phyloP scores from a whole-genome alignment of 2,329 filamentous ascomycete species.

The Macrophomina pseudophaseolina region DNA sequence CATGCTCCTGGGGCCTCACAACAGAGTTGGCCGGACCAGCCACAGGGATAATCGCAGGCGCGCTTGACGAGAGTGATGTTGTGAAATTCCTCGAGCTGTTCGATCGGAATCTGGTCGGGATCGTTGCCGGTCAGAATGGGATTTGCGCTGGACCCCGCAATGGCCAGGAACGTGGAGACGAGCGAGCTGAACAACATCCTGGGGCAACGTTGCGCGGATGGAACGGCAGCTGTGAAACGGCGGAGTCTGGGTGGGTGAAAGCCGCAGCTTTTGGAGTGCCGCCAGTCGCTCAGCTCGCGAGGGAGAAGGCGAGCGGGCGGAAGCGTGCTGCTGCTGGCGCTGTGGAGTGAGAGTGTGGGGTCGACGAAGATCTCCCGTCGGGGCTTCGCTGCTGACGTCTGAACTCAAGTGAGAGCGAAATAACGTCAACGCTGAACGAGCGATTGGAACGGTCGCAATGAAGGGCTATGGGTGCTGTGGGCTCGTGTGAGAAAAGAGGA shows the following conservation, averaged over 20 bases:
- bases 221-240: not conserved
- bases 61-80: conserved; percentile 38
- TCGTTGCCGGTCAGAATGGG: conserved; percentile 15
- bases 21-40: conserved; percentile 43
- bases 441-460: conserved; percentile 18
- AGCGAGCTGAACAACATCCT: conserved; percentile 16
- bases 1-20: conserved; percentile 39
- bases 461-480: not conserved
- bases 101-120: conserved; percentile 2
- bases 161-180: conserved; percentile 23
- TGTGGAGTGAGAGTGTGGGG: not conserved
- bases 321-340: not conserved
- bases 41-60: conserved; percentile 33
- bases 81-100: conserved; percentile 33
- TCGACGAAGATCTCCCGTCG: not conserved
- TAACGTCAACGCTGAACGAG: conserved; percentile 18
- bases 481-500: conserved; percentile 10
- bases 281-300: not conserved
- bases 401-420: not conserved
- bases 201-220: conserved; percentile 3
- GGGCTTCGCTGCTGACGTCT: not conserved
- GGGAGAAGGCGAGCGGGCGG: conserved; percentile 1
- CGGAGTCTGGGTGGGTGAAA: not conserved
- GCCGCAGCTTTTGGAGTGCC: conserved; percentile 12
- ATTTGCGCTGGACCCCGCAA: conserved; percentile 18